These are phyloP conservation scores for Pyrenochaeta sp. DNA, from an alignment of 2,329 filamentous ascomycete genomes.

Conservation along the genomic window DNA sequence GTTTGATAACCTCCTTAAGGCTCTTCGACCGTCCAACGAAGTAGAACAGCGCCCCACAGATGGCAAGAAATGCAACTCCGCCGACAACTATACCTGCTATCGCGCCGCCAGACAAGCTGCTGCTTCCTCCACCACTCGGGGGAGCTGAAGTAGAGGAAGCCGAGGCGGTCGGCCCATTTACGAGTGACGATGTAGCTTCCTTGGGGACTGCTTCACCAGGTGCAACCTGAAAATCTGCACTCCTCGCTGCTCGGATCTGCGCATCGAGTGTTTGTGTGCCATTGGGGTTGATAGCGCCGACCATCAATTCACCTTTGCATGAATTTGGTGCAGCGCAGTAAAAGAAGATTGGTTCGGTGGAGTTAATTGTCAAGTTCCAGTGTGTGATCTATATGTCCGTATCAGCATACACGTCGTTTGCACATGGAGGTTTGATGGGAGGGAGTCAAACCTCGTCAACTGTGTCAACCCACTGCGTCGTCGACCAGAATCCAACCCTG, in stretches of 20 bases:
- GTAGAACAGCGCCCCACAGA: conserved; percentile 70
- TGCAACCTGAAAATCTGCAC: conserved; percentile 41
- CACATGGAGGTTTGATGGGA: neutral
- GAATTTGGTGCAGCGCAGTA: conserved; percentile 66
- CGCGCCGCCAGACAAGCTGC: conserved; percentile 48
- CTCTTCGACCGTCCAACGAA: conserved; percentile 61
- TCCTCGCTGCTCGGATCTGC: conserved; percentile 34
- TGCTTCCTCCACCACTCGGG: conserved; percentile 1
- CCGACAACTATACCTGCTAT: conserved; percentile 68
- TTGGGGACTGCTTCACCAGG: conserved; percentile 53
- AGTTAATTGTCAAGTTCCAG: conserved; percentile 47
- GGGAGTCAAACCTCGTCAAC: conserved; percentile 33
- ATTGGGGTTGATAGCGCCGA: conserved; percentile 76
- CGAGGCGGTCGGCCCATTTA: conserved; percentile 15
- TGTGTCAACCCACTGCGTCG: conserved; percentile 31
- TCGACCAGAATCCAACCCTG: conserved; percentile 45
- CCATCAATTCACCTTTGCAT: conserved; percentile 73
- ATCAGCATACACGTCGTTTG: neutral
- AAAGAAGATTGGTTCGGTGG: conserved; percentile 48
- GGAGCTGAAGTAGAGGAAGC: conserved; percentile 6
- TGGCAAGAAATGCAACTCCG: conserved; percentile 67
- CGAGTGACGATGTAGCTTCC: conserved; percentile 38
- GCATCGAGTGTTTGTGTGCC: conserved; percentile 36
- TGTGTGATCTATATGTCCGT: conserved; percentile 27
- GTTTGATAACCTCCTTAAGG: conserved; percentile 34